phyloP scores from a whole-genome alignment of 108 stramenopile species.

The Cyclotella cryptica region DNA sequence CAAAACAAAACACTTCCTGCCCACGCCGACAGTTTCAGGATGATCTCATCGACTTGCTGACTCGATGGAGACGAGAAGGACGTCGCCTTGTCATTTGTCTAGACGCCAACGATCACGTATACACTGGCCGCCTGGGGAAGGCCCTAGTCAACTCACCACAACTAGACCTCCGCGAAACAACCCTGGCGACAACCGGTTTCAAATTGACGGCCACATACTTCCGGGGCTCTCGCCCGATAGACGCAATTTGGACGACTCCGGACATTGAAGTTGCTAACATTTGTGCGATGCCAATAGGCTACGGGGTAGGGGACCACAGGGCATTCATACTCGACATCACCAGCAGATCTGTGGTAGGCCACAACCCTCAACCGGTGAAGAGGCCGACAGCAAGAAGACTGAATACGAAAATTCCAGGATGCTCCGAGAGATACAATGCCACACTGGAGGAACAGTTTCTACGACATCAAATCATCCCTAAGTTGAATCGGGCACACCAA shows the following conservation, averaged over 20 bases:
- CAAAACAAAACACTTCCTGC: neutral
- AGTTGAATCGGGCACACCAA: neutral
- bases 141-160: neutral
- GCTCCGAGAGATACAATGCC: slow-evolving; percentile 10
- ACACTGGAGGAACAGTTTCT: neutral
- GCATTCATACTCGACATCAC: slow-evolving; percentile 2
- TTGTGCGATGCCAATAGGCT: slow-evolving; percentile 24
- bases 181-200: neutral
- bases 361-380: neutral
- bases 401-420: slow-evolving; percentile 8
- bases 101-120: slow-evolving; percentile 30
- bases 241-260: slow-evolving; percentile 12
- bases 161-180: slow-evolving; percentile 3
- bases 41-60: neutral
- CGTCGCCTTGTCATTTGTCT: slow-evolving; percentile 8
- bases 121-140: neutral
- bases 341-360: slow-evolving; percentile 12
- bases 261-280: slow-evolving; percentile 3
- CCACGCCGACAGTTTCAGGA: slow-evolving; percentile 8
- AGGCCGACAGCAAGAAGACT: neutral
- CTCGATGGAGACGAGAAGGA: slow-evolving; percentile 9
- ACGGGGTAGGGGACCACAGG: slow-evolving; percentile 24
- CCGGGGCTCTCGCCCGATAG: slow-evolving; percentile 21
- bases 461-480: neutral
- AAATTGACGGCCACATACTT: slow-evolving; percentile 18